A percentile compares a stretch with the other conserved stretches of the same genome.
Conservation (phyloP, 2,329 filamentous ascomycete genomes). For the Diaporthe destruens region DNA sequence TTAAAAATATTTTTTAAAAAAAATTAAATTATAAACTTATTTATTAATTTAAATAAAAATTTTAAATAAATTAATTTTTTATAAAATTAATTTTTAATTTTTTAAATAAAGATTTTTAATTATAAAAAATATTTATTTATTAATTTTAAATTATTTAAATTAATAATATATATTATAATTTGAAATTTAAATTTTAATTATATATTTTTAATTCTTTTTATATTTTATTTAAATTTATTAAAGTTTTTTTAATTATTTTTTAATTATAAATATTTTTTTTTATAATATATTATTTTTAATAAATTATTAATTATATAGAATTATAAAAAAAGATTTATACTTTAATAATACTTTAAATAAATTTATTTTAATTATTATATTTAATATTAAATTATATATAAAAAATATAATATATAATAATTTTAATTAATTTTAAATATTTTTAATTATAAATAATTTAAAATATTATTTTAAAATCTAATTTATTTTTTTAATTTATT, state of each 20-base stretch:
- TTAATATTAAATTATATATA: not conserved
- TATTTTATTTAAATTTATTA: not conserved
- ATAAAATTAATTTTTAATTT: not conserved
- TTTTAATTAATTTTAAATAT: not conserved
- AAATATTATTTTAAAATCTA: not conserved
- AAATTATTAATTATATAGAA: not conserved
- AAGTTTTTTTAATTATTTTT: not conserved
- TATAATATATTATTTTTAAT: not conserved
- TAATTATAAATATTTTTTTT: not conserved
- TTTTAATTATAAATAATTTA: not conserved
- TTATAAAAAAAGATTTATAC: not conserved
- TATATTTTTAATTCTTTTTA: not conserved
- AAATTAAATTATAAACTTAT: not conserved
- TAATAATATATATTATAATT: not conserved
- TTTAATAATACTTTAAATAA: not conserved
- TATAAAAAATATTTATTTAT: not conserved
- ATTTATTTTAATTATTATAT: not conserved
- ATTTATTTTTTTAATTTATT: not conserved
- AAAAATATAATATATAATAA: not conserved
- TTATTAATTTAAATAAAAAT: not conserved
- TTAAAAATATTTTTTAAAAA: not conserved
- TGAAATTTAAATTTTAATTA: not conserved
- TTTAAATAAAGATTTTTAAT: not conserved
- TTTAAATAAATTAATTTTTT: not conserved
- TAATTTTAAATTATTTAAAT: not conserved